Percentiles rank a stretch among this genome's conserved stretches.
Evolutionary conservation across 208 protist genomes (phyloP).

Genomic region (Spongospora subterranea): DNA sequence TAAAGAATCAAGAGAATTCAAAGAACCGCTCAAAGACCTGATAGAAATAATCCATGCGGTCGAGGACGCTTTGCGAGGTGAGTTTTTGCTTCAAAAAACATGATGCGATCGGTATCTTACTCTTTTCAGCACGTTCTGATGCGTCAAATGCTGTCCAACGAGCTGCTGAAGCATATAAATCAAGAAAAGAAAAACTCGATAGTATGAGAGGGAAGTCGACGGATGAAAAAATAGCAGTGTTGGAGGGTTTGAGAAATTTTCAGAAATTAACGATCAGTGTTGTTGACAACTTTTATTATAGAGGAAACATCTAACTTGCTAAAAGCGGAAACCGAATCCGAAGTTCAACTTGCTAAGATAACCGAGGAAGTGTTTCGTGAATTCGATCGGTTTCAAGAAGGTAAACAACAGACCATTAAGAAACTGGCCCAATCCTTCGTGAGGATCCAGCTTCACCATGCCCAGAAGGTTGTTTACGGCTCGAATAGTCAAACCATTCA

Average conservation of each 20-base stretch:
- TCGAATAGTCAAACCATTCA: no score
- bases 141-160: not conserved
- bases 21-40: not conserved
- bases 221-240: not conserved
- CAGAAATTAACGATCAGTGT: not conserved
- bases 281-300: not conserved
- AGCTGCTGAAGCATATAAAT: not conserved
- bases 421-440: not conserved
- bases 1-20: constrained; percentile 3
- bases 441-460: not conserved
- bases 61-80: not conserved
- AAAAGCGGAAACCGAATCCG: not conserved
- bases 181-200: not conserved
- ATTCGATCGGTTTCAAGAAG: not conserved
- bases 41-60: not conserved
- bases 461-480: not conserved
- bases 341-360: not conserved
- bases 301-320: not conserved
- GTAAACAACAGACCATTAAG: not conserved
- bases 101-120: not conserved
- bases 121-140: not conserved
- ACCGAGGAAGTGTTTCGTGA: not conserved
- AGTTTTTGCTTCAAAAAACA: not conserved
- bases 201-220: not conserved
- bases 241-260: not conserved